Conservation (phyloP, 2,329 filamentous ascomycete genomes). For the Blastomyces emzantsi region DNA sequence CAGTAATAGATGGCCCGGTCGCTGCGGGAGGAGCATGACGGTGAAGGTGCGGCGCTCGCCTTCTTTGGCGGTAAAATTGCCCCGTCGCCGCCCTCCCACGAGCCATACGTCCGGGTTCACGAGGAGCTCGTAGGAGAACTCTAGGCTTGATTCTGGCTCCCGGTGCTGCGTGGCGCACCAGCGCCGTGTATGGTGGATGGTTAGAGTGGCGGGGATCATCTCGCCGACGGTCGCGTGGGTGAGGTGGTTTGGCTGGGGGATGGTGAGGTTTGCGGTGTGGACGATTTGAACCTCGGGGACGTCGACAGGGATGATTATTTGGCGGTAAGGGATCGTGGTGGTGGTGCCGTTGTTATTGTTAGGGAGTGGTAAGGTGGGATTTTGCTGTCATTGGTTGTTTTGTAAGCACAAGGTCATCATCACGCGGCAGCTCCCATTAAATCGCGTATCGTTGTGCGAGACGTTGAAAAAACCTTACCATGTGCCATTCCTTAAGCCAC, state of each 20-base stretch:
- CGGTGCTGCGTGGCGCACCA: constrained; percentile 38
- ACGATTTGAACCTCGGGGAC: constrained; percentile 75
- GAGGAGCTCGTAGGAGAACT: constrained; percentile 76
- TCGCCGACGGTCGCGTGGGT: constrained; percentile 31
- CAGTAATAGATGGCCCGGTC: constrained; percentile 66
- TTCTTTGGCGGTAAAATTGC: constrained; percentile 54
- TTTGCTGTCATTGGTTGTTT: constrained; percentile 22
- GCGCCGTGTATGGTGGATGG: constrained; percentile 46
- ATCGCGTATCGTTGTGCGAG: not conserved
- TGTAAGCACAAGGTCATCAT: constrained; percentile 3
- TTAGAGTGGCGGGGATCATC: constrained; percentile 39
- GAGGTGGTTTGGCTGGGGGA: constrained; percentile 24
- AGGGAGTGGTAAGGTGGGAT: constrained; percentile 27
- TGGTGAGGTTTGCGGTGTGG: constrained; percentile 54
- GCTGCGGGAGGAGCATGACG: constrained; percentile 69
- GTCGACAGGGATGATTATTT: constrained; percentile 81
- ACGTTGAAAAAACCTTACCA: constrained; percentile 31
- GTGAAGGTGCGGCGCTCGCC: constrained; percentile 48
- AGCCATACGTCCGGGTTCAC: constrained; percentile 71
- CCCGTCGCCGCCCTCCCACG: constrained; percentile 69
- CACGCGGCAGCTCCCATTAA: not conserved
- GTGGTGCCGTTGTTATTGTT: constrained; percentile 13
- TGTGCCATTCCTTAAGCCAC: constrained; percentile 43
- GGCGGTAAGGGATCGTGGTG: constrained; percentile 40
- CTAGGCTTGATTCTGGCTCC: constrained; percentile 44